Evolutionary conservation across 192 early-diverging fungal species (phyloP), one percentile per base, ranked within the genome.

Genomic region (Gonapodya prolifera): DNA sequence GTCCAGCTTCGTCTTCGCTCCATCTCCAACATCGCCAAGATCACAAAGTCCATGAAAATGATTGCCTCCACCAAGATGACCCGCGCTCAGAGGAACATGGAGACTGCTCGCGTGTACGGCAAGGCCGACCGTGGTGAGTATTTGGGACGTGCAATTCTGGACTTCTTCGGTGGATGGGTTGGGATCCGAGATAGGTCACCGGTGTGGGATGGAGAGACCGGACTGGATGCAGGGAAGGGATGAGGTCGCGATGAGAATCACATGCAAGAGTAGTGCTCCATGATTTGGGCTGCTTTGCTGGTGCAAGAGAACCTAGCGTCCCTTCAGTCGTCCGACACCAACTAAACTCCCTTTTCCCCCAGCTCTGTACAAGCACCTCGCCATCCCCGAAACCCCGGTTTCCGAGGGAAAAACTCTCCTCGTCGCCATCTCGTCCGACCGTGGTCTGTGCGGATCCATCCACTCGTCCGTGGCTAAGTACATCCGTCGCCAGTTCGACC

Each of bases 21-120:
- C 78, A 90, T 99, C 77, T 89, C 92, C 79, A 98, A 96, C 91
- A 99, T 98, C 87, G 94, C 92, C 81, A 99, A 99, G 88, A 98
- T 99, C 84, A 99, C 97, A 75, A 96, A 96, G 86, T 98, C 96
- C 69, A 99, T 99, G 96, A 99, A 99, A 90, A 97, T 99, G 95
- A 99, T 99, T 97, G 96, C 97, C 36, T 97, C 97, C 45, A 99
- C 96, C 85, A 99, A 99, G 89, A 94, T 96, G 81, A 83, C 87
- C 32, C 83, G 85, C 76, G 92, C 95, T 34, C 93, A 96, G 87
- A 89, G 91, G 76, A 86, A 85, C 80, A 96, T 97, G 95, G 91
- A 94, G 82, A 83, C 86, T 76, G 96, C 95, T 33, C 93, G 94
- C 76, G 81, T 83, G 35, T 96, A 93, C 80, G 92, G 92, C 74